Percentiles rank a stretch among this genome's conserved stretches.
Evolutionary conservation across 768 basidiomycete genomes (phyloP).

Genomic region (Amylocystis lapponica): DNA sequence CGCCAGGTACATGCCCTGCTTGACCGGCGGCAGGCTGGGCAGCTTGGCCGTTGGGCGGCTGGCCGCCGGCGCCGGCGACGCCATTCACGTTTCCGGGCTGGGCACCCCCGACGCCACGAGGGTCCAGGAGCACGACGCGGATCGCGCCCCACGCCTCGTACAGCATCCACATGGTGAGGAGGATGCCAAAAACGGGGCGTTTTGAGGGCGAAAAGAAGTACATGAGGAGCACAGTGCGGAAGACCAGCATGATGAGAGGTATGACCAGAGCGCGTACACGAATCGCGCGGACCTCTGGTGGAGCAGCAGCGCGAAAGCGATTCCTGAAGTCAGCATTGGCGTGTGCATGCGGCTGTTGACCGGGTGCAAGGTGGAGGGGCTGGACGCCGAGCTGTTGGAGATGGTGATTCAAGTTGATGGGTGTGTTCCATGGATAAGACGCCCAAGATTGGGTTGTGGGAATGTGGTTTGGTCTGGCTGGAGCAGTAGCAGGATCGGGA

Average conservation of each 20-base stretch:
- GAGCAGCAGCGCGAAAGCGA: slow-evolving; percentile 14
- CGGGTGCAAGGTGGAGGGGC: slow-evolving; percentile 35
- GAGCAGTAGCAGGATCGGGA: slow-evolving; percentile 41
- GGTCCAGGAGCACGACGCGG: slow-evolving; percentile 33
- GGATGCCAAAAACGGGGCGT: slow-evolving; percentile 62
- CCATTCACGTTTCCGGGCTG: slow-evolving; percentile 3
- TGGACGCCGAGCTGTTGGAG: slow-evolving; percentile 63
- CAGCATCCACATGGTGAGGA: slow-evolving; percentile 63
- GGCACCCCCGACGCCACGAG: slow-evolving; percentile 8
- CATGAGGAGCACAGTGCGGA: slow-evolving; percentile 62
- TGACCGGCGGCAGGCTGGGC: slow-evolving; percentile 1
- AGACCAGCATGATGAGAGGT: slow-evolving; percentile 60
- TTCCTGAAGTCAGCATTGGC: slow-evolving; percentile 31
- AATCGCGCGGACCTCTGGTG: slow-evolving; percentile 45
- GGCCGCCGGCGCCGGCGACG: background rate
- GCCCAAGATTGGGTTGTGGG: slow-evolving; percentile 15
- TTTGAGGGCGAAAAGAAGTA: slow-evolving; percentile 75
- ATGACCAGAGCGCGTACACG: slow-evolving; percentile 62
- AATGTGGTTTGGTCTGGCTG: slow-evolving; percentile 2
- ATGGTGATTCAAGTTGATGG: slow-evolving; percentile 46
- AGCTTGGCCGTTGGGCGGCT: slow-evolving; percentile 10
- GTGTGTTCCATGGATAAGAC: slow-evolving; percentile 15
- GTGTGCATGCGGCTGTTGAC: slow-evolving; percentile 17
- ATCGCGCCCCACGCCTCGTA: slow-evolving; percentile 76
- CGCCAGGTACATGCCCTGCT: background rate